A percentile compares a stretch with the other conserved stretches of the same genome.
phyloP scores from a whole-genome alignment of 768 basidiomycete genomes.

The Boletus huronensis region DNA sequence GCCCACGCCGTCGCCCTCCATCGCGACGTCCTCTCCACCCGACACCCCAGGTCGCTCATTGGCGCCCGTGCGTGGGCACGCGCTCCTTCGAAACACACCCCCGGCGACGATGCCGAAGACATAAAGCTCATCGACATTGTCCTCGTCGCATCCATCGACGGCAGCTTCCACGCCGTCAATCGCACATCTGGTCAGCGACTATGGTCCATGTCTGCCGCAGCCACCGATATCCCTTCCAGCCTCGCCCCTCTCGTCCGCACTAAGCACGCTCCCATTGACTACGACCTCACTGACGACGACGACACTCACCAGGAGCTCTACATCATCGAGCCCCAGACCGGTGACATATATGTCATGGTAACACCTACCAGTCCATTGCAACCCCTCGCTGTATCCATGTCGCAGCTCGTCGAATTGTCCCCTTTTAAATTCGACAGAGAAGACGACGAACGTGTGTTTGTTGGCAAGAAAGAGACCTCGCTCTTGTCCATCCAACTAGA shows the following conservation, averaged over 20 bases:
- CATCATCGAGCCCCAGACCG: constrained; percentile 92
- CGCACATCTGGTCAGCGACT: constrained; percentile 75
- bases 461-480: constrained; percentile 88
- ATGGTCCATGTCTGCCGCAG: constrained; percentile 82
- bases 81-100: constrained; percentile 6
- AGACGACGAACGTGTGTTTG: constrained; percentile 71
- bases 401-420: constrained; percentile 87
- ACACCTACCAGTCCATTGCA: constrained; percentile 68
- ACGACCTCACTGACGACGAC: constrained; percentile 55
- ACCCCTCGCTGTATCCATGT: constrained; percentile 87
- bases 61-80: constrained; percentile 20
- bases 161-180: constrained; percentile 91
- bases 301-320: constrained; percentile 66
- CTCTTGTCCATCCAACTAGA: constrained; percentile 70
- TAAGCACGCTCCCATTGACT: constrained; percentile 54
- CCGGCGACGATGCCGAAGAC: constrained; percentile 34
- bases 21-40: constrained; percentile 27
- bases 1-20: constrained; percentile 33
- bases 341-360: constrained; percentile 85
- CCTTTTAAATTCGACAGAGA: constrained; percentile 66
- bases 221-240: constrained; percentile 45
- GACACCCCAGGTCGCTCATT: constrained; percentile 14
- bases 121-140: constrained; percentile 77
- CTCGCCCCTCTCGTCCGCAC: constrained; percentile 76
- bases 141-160: constrained; percentile 90